Evolutionary conservation across 306 rosid genomes (phyloP).

Genomic region (Begonia loranthoides): DNA sequence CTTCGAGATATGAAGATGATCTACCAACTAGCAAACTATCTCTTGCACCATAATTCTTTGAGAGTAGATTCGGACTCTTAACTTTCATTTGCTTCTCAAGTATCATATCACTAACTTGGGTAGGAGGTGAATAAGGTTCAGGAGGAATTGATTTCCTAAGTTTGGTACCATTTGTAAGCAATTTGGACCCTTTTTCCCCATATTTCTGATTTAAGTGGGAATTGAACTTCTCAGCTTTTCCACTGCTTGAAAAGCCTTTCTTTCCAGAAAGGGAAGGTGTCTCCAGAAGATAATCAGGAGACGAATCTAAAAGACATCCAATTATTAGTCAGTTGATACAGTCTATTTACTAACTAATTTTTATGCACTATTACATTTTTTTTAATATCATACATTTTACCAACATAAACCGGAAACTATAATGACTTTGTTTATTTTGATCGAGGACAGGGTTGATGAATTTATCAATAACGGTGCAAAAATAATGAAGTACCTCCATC

Average conservation of each 20-base stretch:
- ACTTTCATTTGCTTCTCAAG: conserved; percentile 26
- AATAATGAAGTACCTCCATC: conserved; percentile 39
- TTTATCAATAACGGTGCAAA: conserved; percentile 2
- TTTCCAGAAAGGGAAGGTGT: conserved; percentile 28
- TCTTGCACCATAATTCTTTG: conserved; percentile 16
- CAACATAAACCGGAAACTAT: no score
- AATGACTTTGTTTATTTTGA: no score
- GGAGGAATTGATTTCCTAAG: conserved; percentile 10
- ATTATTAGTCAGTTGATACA: conserved; percentile 1
- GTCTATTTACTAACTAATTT: background rate
- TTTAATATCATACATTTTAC: no score
- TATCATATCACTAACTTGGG: conserved; percentile 20
- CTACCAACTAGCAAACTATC: conserved; percentile 5
- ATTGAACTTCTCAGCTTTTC: conserved; percentile 22
- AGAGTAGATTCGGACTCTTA: conserved; percentile 10
- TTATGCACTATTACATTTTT: no score
- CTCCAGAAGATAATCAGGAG: conserved; percentile 33
- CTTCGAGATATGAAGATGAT: conserved; percentile 16
- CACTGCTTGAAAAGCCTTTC: conserved; percentile 27
- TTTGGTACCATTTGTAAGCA: background rate
- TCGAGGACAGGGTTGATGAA: background rate
- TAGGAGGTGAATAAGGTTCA: conserved; percentile 24
- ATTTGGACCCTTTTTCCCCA: conserved; percentile 20
- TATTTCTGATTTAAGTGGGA: conserved; percentile 20
- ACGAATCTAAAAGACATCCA: conserved; percentile 27